These are phyloP conservation scores for Penicillium herquei DNA, from an alignment of 495 filamentous ascomycete genomes.

Conservation along the genomic window DNA sequence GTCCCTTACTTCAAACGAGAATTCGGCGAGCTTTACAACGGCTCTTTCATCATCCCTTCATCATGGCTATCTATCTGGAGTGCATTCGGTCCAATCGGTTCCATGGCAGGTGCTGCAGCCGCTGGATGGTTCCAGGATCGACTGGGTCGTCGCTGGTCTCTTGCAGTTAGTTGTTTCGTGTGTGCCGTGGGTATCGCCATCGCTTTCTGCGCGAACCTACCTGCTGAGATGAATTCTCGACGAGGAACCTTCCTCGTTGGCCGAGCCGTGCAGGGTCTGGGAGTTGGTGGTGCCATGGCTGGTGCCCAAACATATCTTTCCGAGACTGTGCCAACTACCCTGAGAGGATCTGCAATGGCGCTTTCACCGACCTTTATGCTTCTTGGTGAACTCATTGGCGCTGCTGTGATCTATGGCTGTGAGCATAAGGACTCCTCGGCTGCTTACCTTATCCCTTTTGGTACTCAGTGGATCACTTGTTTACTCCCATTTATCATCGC, in stretches of 20 bases:
- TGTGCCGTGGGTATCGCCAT: conserved; percentile 38
- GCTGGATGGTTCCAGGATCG: conserved; percentile 43
- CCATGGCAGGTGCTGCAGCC: conserved; percentile 34
- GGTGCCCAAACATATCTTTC: conserved; percentile 46
- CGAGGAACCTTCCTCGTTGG: conserved; percentile 28
- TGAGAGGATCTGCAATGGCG: conserved; percentile 41
- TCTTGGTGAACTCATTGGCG: conserved; percentile 42
- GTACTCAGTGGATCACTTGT: conserved; percentile 26
- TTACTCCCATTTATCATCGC: conserved; percentile 17
- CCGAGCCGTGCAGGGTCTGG: conserved; percentile 35
- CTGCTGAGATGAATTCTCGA: conserved; percentile 22
- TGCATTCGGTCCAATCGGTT: conserved; percentile 35
- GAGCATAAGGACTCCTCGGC: conserved; percentile 8
- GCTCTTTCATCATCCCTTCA: conserved; percentile 42
- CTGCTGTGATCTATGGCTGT: conserved; percentile 33
- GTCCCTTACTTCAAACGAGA: conserved; percentile 41
- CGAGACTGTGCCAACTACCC: conserved; percentile 36
- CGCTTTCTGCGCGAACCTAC: conserved; percentile 28
- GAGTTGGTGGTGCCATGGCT: conserved; percentile 39
- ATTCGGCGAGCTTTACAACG: conserved; percentile 32
- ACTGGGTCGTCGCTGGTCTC: conserved; percentile 34
- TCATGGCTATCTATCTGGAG: conserved; percentile 48
- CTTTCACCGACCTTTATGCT: conserved; percentile 44
- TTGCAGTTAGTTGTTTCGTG: conserved; percentile 32
- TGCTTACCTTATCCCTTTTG: conserved; percentile 23